Evolutionary conservation across 139 green algal genomes (phyloP).

Genomic region (Chlorella sp.): DNA sequence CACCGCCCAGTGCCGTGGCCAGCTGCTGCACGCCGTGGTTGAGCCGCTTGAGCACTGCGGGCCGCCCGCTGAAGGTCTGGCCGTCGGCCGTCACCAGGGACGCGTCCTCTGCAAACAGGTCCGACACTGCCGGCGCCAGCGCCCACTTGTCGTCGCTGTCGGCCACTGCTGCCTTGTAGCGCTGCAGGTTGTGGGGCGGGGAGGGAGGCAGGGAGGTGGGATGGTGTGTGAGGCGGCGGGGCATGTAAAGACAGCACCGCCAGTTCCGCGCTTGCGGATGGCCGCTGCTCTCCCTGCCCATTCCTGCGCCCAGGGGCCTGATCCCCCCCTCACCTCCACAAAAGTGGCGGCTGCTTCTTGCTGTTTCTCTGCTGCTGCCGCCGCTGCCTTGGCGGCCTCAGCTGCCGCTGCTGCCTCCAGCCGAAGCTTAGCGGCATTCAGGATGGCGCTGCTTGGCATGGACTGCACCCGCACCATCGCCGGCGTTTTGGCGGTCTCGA

Average conservation of each 20-base stretch:
- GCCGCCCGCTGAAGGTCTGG: slow-evolving; percentile 37
- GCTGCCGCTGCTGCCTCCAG: not conserved
- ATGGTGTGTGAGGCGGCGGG: not conserved
- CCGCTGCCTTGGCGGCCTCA: not conserved
- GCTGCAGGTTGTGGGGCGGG: not conserved
- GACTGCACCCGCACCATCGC: slow-evolving; percentile 8
- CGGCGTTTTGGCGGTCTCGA: not conserved
- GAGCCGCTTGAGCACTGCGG: slow-evolving; percentile 39
- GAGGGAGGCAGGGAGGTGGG: not conserved
- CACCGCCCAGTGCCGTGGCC: slow-evolving; percentile 32
- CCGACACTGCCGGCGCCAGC: slow-evolving; percentile 1
- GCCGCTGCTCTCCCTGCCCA: not conserved
- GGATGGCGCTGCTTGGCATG: slow-evolving; percentile 9
- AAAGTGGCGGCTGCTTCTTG: slow-evolving; percentile 16
- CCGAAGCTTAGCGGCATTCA: slow-evolving; percentile 18
- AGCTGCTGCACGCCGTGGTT: slow-evolving; percentile 43
- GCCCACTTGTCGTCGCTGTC: slow-evolving; percentile 30
- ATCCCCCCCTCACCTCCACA: slow-evolving; percentile 24
- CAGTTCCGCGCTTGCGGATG: not conserved
- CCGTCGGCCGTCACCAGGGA: slow-evolving; percentile 46
- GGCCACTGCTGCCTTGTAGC: too few relatives aligned
- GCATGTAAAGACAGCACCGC: too few relatives aligned
- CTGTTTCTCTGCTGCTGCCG: not conserved
- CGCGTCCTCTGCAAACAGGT: slow-evolving; percentile 41
- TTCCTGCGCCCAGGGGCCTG: not conserved